A percentile compares a stretch with the other conserved stretches of the same genome.
Evolutionary conservation across 2,329 filamentous ascomycete species (phyloP).

Genomic region (Arthroderma uncinatum): DNA sequence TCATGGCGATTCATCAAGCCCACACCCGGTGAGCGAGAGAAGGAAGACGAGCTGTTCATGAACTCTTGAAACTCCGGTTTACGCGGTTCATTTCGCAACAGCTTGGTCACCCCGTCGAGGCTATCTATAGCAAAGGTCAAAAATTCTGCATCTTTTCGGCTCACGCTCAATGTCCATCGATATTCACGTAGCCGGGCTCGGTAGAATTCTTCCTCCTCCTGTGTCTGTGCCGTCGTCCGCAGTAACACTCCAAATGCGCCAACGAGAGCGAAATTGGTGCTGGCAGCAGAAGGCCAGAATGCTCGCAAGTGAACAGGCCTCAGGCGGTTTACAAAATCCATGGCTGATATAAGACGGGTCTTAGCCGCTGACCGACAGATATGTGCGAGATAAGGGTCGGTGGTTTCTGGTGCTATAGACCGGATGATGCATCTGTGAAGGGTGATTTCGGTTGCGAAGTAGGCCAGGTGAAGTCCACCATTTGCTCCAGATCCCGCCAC

Average conservation of each 20-base stretch:
- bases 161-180: conserved; percentile 84
- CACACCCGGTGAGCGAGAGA: neutral
- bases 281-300: conserved; percentile 57
- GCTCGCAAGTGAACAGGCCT: conserved; percentile 75
- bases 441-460: conserved; percentile 89
- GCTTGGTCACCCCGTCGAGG: conserved; percentile 58
- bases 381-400: conserved; percentile 74
- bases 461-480: conserved; percentile 77
- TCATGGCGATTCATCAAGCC: neutral
- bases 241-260: conserved; percentile 85
- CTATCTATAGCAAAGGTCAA: conserved; percentile 61
- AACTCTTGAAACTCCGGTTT: conserved; percentile 51
- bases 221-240: conserved; percentile 75
- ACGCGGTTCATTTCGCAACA: conserved; percentile 58
- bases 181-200: conserved; percentile 75
- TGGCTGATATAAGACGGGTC: conserved; percentile 83
- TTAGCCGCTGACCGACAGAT: conserved; percentile 92
- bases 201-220: conserved; percentile 90
- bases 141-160: conserved; percentile 54
- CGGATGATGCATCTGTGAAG: conserved; percentile 85
- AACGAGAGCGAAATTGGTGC: conserved; percentile 77
- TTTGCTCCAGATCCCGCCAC: conserved; percentile 28
- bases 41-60: conserved; percentile 20
- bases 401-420: conserved; percentile 49
- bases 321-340: conserved; percentile 94